A percentile compares a stretch with the other conserved stretches of the same genome.
Evolutionary conservation across 2,329 filamentous ascomycete species (phyloP).

Genomic region (Phyllosticta capitalensis): DNA sequence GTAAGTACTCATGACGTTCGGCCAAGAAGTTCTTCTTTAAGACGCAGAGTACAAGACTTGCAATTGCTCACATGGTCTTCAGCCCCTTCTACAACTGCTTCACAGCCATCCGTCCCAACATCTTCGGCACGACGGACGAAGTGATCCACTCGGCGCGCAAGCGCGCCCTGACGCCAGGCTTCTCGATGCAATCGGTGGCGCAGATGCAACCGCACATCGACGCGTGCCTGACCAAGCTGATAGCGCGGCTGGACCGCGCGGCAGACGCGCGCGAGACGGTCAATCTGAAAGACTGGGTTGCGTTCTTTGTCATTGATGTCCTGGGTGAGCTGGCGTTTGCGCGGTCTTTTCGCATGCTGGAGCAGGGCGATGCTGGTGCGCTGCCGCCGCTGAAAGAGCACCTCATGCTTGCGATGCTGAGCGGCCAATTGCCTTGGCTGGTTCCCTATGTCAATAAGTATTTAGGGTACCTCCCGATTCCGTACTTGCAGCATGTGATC

Average conservation of each 20-base stretch:
- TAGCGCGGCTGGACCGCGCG: neutral
- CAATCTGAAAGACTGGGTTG: conserved; percentile 5
- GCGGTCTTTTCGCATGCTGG: conserved; percentile 1
- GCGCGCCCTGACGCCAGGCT: conserved; percentile 11
- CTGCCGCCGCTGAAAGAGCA: conserved; percentile 8
- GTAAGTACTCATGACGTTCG: too few species aligned
- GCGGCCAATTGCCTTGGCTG: conserved; percentile 2
- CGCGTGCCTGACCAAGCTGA: neutral
- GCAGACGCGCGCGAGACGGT: neutral
- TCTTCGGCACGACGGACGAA: neutral
- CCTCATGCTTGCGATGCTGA: conserved; percentile 5
- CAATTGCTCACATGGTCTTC: neutral
- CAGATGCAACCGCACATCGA: conserved; percentile 8
- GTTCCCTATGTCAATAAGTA: conserved; percentile 1
- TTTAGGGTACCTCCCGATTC: neutral
- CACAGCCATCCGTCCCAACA: neutral
- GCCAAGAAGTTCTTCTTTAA: too few species aligned
- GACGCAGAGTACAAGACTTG: too few species aligned
- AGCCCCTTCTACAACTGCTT: neutral
- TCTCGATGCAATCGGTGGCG: conserved; percentile 6
- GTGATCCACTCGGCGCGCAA: conserved; percentile 1
- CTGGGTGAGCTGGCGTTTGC: conserved; percentile 10
- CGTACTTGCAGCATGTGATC: neutral
- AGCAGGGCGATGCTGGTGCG: neutral
- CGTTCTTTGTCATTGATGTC: conserved; percentile 10